Evolutionary conservation across 345 rosid species (phyloP).

Genomic region (Streptanthus diversifolius): DNA sequence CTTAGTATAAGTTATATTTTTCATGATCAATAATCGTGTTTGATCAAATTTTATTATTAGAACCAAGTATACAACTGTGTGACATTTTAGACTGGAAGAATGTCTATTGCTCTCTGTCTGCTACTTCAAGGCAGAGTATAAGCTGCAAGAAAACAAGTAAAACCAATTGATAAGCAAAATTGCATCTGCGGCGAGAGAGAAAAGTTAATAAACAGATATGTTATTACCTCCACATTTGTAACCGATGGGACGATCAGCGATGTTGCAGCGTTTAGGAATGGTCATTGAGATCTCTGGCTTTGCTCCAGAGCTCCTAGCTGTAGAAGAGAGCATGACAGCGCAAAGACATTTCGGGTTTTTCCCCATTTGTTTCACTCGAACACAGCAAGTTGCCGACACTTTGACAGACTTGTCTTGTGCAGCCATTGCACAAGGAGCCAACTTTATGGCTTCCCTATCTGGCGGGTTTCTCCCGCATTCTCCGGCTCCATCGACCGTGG

Average conservation of each 20-base stretch:
- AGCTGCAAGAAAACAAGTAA: slow-evolving; percentile 38
- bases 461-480: slow-evolving; percentile 77
- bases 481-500: slow-evolving; percentile 58
- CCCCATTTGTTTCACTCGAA: slow-evolving; percentile 62
- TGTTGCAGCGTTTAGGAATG: slow-evolving; percentile 85
- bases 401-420: slow-evolving; percentile 48
- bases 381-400: slow-evolving; percentile 68
- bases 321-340: slow-evolving; percentile 82
- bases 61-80: slow-evolving; percentile 3
- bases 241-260: slow-evolving; percentile 71
- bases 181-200: not conserved
- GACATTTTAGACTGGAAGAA: slow-evolving; percentile 1
- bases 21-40: slow-evolving; percentile 1
- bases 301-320: slow-evolving; percentile 66
- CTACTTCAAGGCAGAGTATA: slow-evolving; percentile 51
- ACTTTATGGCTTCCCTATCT: slow-evolving; percentile 76
- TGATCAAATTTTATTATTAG: slow-evolving; percentile 7
- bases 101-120: not conserved
- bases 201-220: not conserved
- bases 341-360: slow-evolving; percentile 76
- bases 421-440: slow-evolving; percentile 78
- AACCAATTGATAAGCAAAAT: not conserved
- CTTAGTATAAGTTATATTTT: not conserved
- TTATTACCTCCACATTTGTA: slow-evolving; percentile 77
- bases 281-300: slow-evolving; percentile 73